Conservation (phyloP, 352 stramenopile genomes). For the Phytophthora pistaciae region DNA sequence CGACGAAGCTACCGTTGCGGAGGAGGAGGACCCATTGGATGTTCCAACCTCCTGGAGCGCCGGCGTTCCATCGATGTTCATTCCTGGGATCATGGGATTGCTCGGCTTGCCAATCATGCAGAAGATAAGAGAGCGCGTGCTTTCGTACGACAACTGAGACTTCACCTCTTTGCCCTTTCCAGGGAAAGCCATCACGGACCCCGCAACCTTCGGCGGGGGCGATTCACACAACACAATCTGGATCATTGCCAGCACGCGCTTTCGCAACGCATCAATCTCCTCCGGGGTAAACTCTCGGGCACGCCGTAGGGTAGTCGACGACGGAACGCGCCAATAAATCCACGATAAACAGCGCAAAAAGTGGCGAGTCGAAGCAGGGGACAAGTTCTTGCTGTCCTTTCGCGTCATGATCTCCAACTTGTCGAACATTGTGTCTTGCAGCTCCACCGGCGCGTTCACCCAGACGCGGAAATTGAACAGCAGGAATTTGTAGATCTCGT, state of each 20-base stretch:
- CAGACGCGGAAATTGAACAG: slow-evolving; percentile 90
- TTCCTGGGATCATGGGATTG: slow-evolving; percentile 69
- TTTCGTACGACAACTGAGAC: slow-evolving; percentile 85
- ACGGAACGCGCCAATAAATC: slow-evolving; percentile 77
- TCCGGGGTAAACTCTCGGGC: slow-evolving; percentile 53
- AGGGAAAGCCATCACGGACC: slow-evolving; percentile 63
- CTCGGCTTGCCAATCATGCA: slow-evolving; percentile 90
- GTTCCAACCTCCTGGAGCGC: slow-evolving; percentile 56
- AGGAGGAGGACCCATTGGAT: slow-evolving; percentile 45
- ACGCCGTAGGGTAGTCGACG: slow-evolving; percentile 59
- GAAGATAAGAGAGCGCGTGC: slow-evolving; percentile 83
- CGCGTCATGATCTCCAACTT: slow-evolving; percentile 84
- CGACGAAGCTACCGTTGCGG: slow-evolving; percentile 46
- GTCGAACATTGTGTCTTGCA: slow-evolving; percentile 81
- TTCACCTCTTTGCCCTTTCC: slow-evolving; percentile 71
- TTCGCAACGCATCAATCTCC: slow-evolving; percentile 73
- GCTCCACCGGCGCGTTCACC: slow-evolving; percentile 76
- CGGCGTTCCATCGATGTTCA: slow-evolving; percentile 72
- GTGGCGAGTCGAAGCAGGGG: slow-evolving; percentile 78
- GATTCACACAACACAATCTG: slow-evolving; percentile 85
- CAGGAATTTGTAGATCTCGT: slow-evolving; percentile 87
- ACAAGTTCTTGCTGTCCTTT: slow-evolving; percentile 76
- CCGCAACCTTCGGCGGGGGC: slow-evolving; percentile 53
- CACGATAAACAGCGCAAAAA: slow-evolving; percentile 86
- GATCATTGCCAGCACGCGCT: slow-evolving; percentile 79